Conservation (phyloP, 1,284 basidiomycete genomes). For the Tetrapyrgos nigripes region DNA sequence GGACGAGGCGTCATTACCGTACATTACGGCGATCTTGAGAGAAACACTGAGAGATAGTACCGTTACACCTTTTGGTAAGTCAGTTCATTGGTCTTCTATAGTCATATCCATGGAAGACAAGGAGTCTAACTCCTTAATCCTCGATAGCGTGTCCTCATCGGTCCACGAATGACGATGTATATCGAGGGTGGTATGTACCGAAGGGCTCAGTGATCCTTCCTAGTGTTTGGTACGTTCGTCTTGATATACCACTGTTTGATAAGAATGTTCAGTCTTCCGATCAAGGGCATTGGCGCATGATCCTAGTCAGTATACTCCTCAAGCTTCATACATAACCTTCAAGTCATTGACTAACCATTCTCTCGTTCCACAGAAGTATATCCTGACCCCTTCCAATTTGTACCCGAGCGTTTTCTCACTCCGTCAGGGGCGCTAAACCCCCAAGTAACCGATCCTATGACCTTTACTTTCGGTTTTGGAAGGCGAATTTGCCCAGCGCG, state of each 20-base stretch:
- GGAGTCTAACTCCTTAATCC: too few relatives aligned
- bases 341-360: too few relatives aligned
- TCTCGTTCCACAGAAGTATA: conserved; percentile 9
- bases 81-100: neutral
- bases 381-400: conserved; percentile 3
- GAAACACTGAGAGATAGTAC: conserved; percentile 3
- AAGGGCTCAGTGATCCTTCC: conserved; percentile 1
- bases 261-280: neutral
- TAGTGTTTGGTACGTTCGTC: neutral
- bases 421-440: neutral
- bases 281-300: conserved; percentile 8
- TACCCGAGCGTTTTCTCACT: conserved; percentile 1
- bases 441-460: conserved; percentile 1
- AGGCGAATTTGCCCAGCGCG: neutral
- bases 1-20: conserved; percentile 11
- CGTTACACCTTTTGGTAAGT: conserved; percentile 1
- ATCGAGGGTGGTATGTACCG: conserved; percentile 4
- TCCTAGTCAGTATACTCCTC: neutral
- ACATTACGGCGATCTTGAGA: conserved; percentile 6
- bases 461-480: conserved; percentile 10
- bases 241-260: neutral
- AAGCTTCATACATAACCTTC: too few relatives aligned
- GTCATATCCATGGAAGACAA: neutral
- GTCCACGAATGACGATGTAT: conserved; percentile 1
- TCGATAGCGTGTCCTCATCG: conserved; percentile 1